These are phyloP conservation scores for Durusdinium trenchii DNA, from an alignment of 73 alveolate species.

Conservation along the genomic window DNA sequence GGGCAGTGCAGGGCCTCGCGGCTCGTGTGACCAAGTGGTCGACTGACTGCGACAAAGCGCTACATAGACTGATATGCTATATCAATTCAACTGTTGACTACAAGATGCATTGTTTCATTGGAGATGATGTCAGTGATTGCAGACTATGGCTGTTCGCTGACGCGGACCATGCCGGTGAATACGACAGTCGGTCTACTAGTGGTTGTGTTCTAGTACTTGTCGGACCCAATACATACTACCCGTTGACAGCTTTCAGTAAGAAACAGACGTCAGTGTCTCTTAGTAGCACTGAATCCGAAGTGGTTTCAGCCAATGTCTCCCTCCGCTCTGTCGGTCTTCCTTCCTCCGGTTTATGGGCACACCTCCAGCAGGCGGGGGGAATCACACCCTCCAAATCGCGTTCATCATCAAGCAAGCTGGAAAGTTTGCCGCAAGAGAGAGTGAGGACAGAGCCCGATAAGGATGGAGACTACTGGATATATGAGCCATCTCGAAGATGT, in stretches of 20 bases:
- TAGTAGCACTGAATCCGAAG: background rate
- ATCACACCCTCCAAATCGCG: too few relatives aligned
- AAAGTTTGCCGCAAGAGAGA: background rate
- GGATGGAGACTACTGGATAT: background rate
- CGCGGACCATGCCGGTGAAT: slow-evolving; percentile 17
- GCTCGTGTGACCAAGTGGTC: too few relatives aligned
- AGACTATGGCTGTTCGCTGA: slow-evolving; percentile 2
- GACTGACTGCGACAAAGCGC: too few relatives aligned
- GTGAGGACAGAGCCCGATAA: background rate
- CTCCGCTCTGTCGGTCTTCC: slow-evolving; percentile 30
- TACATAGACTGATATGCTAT: too few relatives aligned
- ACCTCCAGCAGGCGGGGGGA: slow-evolving; percentile 6
- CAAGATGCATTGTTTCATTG: background rate
- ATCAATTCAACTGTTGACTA: background rate
- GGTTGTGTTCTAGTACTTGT: background rate
- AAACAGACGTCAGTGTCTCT: background rate
- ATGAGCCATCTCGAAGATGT: background rate
- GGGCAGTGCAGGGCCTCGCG: too few relatives aligned
- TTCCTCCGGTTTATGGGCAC: too few relatives aligned
- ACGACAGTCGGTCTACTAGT: background rate
- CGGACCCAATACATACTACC: slow-evolving; percentile 34
- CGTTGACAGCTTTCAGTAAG: slow-evolving; percentile 23
- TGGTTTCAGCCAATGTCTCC: background rate
- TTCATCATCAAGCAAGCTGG: background rate
- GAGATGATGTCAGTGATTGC: background rate